These are phyloP conservation scores for Arctium lappa DNA, from an alignment of 129 eudicot genomes.

Conservation along the genomic window DNA sequence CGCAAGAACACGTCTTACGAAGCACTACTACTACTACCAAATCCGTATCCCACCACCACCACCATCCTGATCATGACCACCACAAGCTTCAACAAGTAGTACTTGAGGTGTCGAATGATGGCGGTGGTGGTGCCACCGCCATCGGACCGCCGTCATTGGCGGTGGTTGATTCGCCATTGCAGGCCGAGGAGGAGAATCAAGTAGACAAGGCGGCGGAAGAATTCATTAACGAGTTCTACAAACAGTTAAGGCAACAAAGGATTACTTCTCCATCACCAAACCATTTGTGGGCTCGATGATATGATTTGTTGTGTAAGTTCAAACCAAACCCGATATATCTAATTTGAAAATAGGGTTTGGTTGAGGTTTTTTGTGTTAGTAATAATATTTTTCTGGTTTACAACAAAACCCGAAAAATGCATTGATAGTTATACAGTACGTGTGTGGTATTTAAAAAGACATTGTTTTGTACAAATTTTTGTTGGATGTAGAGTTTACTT, in stretches of 20 bases:
- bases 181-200: not conserved
- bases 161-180: not conserved
- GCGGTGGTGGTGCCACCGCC: not conserved
- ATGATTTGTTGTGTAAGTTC: not conserved
- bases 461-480: not conserved
- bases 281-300: constrained; percentile 4
- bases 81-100: not conserved
- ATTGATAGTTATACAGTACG: no score
- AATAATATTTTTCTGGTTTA: not conserved
- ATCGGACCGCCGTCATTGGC: not conserved
- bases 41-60: not conserved
- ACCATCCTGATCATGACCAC: not conserved
- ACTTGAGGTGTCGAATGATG: constrained; percentile 1
- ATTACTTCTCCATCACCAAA: constrained; percentile 25
- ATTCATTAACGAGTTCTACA: constrained; percentile 15
- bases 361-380: not conserved
- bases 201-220: constrained; percentile 25
- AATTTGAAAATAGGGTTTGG: not conserved
- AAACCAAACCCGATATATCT: not conserved
- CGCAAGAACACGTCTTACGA: not conserved
- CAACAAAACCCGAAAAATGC: not conserved
- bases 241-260: constrained; percentile 11
- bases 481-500: not conserved
- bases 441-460: not conserved
- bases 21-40: not conserved